phyloP scores from a whole-genome alignment of 2,329 filamentous ascomycete genomes.

The Aspergillus tanneri region DNA sequence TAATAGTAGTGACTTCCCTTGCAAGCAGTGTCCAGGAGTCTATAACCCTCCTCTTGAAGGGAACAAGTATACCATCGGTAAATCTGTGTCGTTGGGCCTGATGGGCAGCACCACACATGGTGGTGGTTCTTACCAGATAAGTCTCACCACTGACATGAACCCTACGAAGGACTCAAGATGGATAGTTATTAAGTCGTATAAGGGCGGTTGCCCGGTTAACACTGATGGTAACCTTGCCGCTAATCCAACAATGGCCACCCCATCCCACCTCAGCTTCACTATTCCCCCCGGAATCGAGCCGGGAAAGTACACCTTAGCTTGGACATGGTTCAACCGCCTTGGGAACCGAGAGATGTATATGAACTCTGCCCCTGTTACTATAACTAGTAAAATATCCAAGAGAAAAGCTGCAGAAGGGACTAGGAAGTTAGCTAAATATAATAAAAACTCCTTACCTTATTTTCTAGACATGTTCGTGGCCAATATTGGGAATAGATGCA shows the following conservation, averaged over 20 bases:
- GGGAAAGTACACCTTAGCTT: slow-evolving; percentile 78
- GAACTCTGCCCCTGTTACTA: slow-evolving; percentile 79
- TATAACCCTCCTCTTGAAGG: slow-evolving; percentile 43
- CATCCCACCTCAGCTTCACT: slow-evolving; percentile 64
- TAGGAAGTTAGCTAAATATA: no score
- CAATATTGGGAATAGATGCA: slow-evolving; percentile 64
- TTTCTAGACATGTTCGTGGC: slow-evolving; percentile 75
- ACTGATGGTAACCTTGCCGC: slow-evolving; percentile 58
- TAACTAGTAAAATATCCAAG: slow-evolving; percentile 40
- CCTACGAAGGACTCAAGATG: slow-evolving; percentile 68
- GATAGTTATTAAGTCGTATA: slow-evolving; percentile 85
- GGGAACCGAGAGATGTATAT: slow-evolving; percentile 97
- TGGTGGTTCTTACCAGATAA: slow-evolving; percentile 91
- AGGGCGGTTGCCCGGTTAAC: slow-evolving; percentile 77
- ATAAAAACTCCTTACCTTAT: slow-evolving; percentile 14
- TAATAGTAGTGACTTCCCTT: slow-evolving; percentile 72
- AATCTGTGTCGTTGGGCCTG: slow-evolving; percentile 62
- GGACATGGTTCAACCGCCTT: slow-evolving; percentile 91
- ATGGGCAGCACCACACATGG: slow-evolving; percentile 75
- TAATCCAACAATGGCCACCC: slow-evolving; percentile 45
- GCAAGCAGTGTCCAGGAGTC: slow-evolving; percentile 60
- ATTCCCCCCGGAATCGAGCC: slow-evolving; percentile 70
- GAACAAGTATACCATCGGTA: slow-evolving; percentile 66
- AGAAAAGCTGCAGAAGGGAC: background rate
- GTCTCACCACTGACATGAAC: slow-evolving; percentile 72